phyloP scores from a whole-genome alignment of 306 rosid species.

The Vicia faba region DNA sequence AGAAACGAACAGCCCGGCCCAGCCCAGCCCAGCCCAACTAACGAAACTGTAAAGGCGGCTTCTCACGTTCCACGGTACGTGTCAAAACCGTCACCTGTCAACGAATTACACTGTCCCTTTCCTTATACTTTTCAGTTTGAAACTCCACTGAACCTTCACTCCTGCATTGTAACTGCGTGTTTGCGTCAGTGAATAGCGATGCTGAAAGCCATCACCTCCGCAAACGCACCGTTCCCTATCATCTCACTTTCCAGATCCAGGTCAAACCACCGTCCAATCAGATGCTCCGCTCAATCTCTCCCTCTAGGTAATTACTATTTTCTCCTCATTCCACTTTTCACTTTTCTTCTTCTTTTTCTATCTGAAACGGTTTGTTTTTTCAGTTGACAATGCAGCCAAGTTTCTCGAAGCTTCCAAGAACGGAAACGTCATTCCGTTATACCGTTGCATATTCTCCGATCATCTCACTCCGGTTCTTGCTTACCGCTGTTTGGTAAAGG shows the following conservation, averaged over 20 bases:
- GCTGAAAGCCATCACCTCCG: conserved; percentile 6
- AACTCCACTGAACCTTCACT: not conserved
- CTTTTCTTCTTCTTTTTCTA: not conserved
- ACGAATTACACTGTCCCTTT: not conserved
- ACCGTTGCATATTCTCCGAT: conserved; percentile 79
- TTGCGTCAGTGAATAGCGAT: not conserved
- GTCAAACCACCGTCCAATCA: conserved; percentile 30
- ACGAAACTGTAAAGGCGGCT: not conserved
- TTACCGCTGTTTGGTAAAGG: conserved; percentile 93
- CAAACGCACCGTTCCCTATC: not conserved
- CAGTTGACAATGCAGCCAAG: conserved; percentile 65
- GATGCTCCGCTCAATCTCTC: conserved; percentile 54
- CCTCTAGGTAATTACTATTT: conserved; percentile 43
- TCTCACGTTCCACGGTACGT: not conserved
- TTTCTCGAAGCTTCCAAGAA: conserved; percentile 77
- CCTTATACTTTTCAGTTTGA: not conserved
- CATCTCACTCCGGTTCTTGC: conserved; percentile 96
- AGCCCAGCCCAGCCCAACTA: not conserved
- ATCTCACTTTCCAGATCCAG: conserved; percentile 38
- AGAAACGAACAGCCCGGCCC: too few relatives aligned
- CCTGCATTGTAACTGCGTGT: not conserved
- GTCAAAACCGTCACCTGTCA: not conserved
- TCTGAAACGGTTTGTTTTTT: conserved; percentile 11
- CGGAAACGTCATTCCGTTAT: conserved; percentile 84
- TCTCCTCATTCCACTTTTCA: not conserved